These are phyloP conservation scores for Candida suzukii DNA, from an alignment of 805 yeast genomes.

Conservation along the genomic window DNA sequence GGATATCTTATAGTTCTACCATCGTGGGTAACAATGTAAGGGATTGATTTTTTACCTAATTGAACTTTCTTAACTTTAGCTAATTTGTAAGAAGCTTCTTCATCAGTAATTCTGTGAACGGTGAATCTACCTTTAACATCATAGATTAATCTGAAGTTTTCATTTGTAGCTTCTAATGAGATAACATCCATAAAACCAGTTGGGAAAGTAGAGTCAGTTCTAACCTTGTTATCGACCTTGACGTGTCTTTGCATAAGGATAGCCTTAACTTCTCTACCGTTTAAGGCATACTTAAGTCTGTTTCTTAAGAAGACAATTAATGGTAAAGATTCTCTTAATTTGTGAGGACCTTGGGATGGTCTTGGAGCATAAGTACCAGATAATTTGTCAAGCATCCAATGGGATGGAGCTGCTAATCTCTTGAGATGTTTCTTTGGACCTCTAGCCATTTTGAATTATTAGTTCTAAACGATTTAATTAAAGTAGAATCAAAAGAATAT, in stretches of 20 bases:
- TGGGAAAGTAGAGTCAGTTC: slow-evolving; percentile 98
- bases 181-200: slow-evolving; percentile 99
- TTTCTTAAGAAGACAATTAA: slow-evolving; percentile 94
- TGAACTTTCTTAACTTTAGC: slow-evolving; percentile 98
- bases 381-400: slow-evolving; percentile 99
- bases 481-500: background rate
- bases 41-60: slow-evolving; percentile 97
- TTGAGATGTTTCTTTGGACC: slow-evolving; percentile 91
- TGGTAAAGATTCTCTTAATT: slow-evolving; percentile 96
- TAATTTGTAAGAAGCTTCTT: slow-evolving; percentile 97
- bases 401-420: slow-evolving; percentile 99
- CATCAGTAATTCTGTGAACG: slow-evolving; percentile 98
- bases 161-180: slow-evolving; percentile 95
- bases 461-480: background rate
- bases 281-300: slow-evolving; percentile 97
- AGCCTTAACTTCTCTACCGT: slow-evolving; percentile 98
- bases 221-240: slow-evolving; percentile 97
- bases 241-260: slow-evolving; percentile 97
- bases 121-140: slow-evolving; percentile 99
- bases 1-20: slow-evolving; percentile 99
- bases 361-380: slow-evolving; percentile 99
- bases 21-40: slow-evolving; percentile 98
- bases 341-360: slow-evolving; percentile 99
- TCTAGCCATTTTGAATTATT: slow-evolving; percentile 1
- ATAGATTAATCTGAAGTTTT: slow-evolving; percentile 98